phyloP scores from a whole-genome alignment of 1,284 basidiomycete genomes.

The Chalciporus sp. region DNA sequence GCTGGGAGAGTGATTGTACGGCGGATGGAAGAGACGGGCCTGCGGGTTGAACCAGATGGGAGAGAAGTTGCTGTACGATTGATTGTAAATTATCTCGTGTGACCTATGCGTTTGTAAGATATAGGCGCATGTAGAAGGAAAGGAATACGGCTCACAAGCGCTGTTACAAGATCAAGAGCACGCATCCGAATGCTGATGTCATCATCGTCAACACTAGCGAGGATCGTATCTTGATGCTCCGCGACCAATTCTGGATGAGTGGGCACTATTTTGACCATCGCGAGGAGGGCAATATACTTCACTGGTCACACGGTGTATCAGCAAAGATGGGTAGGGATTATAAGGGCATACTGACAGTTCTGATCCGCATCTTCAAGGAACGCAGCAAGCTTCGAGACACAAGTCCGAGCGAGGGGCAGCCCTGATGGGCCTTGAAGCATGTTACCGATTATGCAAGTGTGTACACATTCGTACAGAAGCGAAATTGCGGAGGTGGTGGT shows the following conservation, averaged over 20 bases:
- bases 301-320: slow-evolving; percentile 52
- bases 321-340: slow-evolving; percentile 15
- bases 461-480: slow-evolving; percentile 96
- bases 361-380: slow-evolving; percentile 95
- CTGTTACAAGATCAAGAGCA: slow-evolving; percentile 90
- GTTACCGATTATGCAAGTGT: slow-evolving; percentile 96
- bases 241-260: slow-evolving; percentile 90
- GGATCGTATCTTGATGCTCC: slow-evolving; percentile 90
- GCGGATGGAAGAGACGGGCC: slow-evolving; percentile 57
- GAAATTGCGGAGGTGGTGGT: slow-evolving; percentile 96
- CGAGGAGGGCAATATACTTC: slow-evolving; percentile 95
- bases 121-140: background rate
- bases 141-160: slow-evolving; percentile 67
- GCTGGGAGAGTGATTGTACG: slow-evolving; percentile 60
- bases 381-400: slow-evolving; percentile 90
- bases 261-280: slow-evolving; percentile 94
- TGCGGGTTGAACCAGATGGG: slow-evolving; percentile 78
- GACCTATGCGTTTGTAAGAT: slow-evolving; percentile 52
- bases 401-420: slow-evolving; percentile 83
- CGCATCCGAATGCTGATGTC: slow-evolving; percentile 96
- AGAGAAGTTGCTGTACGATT: slow-evolving; percentile 85
- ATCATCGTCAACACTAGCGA: slow-evolving; percentile 88
- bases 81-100: slow-evolving; percentile 83
- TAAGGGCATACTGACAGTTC: slow-evolving; percentile 65
- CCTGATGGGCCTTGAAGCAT: slow-evolving; percentile 87